Conservation (phyloP, 2,329 filamentous ascomycete species). For the Aureobasidium lini region DNA sequence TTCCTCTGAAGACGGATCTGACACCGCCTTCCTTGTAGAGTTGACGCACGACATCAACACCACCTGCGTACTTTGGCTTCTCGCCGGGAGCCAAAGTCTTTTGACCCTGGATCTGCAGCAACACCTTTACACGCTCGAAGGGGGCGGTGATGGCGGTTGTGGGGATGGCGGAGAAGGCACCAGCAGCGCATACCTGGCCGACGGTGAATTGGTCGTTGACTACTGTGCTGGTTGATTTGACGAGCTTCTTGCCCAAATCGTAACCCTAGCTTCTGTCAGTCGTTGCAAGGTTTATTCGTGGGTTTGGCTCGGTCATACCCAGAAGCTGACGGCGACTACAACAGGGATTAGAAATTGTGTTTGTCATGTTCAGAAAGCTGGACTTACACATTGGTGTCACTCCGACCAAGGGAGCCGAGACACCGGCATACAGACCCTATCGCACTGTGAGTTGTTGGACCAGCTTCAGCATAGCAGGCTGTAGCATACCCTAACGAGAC, state of each 20-base stretch:
- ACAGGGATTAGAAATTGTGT: conserved; percentile 17
- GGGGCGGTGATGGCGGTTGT: conserved; percentile 98
- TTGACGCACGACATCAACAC: conserved; percentile 83
- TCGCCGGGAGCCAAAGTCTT: conserved; percentile 77
- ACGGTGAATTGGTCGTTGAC: conserved; percentile 69
- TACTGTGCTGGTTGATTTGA: conserved; percentile 58
- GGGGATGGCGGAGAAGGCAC: conserved; percentile 95
- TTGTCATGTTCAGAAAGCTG: background rate
- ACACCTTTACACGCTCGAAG: conserved; percentile 97
- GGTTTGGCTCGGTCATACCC: conserved; percentile 35
- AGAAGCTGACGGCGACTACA: conserved; percentile 59
- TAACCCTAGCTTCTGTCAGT: conserved; percentile 59
- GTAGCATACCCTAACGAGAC: conserved; percentile 50
- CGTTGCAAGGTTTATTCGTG: background rate
- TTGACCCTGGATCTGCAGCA: conserved; percentile 94
- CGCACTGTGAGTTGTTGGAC: background rate
- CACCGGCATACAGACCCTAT: conserved; percentile 88
- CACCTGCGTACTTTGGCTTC: conserved; percentile 85
- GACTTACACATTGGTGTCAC: conserved; percentile 97
- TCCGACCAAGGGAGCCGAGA: conserved; percentile 86
- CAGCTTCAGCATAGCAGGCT: too few species aligned
- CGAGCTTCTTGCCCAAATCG: conserved; percentile 86
- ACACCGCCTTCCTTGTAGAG: conserved; percentile 87
- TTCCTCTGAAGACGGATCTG: conserved; percentile 86
- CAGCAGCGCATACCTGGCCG: conserved; percentile 80